Base-by-base conservation (phyloP, 2,329 filamentous ascomycete genomes). In the Pseudogymnoascus verrucosus region DNA sequence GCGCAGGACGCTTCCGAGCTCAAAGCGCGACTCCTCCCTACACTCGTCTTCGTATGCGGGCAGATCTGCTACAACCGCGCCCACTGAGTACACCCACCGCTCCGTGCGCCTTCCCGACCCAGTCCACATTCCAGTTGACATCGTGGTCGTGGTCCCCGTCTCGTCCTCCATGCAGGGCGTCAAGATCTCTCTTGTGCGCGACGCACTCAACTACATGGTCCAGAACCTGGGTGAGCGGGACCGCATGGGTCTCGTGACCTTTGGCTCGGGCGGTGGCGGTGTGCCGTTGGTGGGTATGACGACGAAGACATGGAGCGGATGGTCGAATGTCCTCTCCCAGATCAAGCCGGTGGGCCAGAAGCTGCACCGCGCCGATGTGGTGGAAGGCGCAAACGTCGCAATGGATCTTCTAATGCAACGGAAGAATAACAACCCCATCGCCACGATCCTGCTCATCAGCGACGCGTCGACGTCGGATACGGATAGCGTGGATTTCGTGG, bases 131-230 rank as follows among this genome's bases (percentile, higher is more conserved):
- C 93, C 95, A 1, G 85, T 98, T 62, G 95, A 99, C 72, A 87
- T 99, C 31, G 93, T 99, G 0, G 91, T 98, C 0, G 95, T 99
- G 21, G 93, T 99, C 36, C 95, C 95, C 0, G 92, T 99, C 5
- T 98, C 95, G 0, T 96, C 93, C 0, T 98, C 95, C 0, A 99
- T 98, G 93, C 95, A 98, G 76, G 95, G 95, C n/a, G 85, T 99
- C 65, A 99, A 99, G 78, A 97, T 98, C 73, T 96, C 93, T 66
- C 82, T 99, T 1, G 85, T 99, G 12, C 88, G 92, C 44, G 95
- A 99, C 75, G 89, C 93, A 0, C 82, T 99, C 37, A 91, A 90
- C 65, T 99, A 98, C 74, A 88, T 99, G 75, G 91, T 99, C 1
- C 84, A 89, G 69, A 93, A 86, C 59, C 85, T 99, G 0, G 95